Conservation (phyloP, 345 rosid genomes). For the Eucalyptus guilfoylei region DNA sequence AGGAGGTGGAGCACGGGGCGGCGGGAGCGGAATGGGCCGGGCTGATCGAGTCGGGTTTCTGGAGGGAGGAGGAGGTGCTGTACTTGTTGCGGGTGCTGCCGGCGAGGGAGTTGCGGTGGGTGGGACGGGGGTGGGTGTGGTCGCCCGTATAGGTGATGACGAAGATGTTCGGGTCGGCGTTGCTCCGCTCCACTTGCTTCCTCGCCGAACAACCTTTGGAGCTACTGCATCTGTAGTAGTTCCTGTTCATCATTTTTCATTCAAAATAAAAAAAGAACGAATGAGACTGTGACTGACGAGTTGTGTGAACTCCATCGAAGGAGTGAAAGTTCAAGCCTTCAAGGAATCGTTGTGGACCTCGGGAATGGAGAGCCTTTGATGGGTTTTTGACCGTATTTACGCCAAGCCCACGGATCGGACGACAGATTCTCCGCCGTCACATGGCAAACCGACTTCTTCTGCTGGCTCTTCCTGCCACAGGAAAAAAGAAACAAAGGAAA, state of each 20-base stretch:
- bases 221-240: slow-evolving; percentile 85
- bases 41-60: neutral
- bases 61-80: slow-evolving; percentile 5
- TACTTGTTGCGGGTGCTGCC: slow-evolving; percentile 69
- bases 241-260: slow-evolving; percentile 29
- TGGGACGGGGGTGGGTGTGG: slow-evolving; percentile 79
- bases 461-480: slow-evolving; percentile 47
- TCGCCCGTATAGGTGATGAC: slow-evolving; percentile 78
- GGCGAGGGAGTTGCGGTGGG: slow-evolving; percentile 88
- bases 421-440: slow-evolving; percentile 67
- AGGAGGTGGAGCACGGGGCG: neutral
- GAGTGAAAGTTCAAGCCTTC: neutral
- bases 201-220: slow-evolving; percentile 77
- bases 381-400: slow-evolving; percentile 95
- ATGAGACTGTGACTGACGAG: neutral
- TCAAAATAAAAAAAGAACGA: neutral
- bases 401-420: slow-evolving; percentile 91
- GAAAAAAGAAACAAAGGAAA: neutral
- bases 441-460: slow-evolving; percentile 56
- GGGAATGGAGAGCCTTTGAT: slow-evolving; percentile 93
- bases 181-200: slow-evolving; percentile 86
- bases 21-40: neutral
- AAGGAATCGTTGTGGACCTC: slow-evolving; percentile 21
- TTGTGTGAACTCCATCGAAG: neutral
- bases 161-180: slow-evolving; percentile 45